Conservation (phyloP, 83 land plant species). For the Picea abies region DNA sequence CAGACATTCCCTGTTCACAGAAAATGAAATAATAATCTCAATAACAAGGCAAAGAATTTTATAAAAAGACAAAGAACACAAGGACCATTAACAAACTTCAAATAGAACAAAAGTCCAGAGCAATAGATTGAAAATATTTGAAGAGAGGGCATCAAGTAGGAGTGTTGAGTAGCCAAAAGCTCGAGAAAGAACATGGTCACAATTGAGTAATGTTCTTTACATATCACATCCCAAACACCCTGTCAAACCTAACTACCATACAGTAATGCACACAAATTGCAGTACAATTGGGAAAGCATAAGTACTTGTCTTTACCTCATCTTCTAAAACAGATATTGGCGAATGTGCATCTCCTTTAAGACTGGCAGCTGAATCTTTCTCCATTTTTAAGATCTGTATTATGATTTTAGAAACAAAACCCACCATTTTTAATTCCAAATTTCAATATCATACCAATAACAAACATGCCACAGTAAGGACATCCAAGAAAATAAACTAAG, state of each 20-base stretch:
- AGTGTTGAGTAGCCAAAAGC: too few species aligned
- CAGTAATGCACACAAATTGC: not conserved
- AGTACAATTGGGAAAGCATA: not conserved
- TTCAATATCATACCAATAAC: not conserved
- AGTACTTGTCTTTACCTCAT: slow-evolving; percentile 38
- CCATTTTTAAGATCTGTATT: not conserved
- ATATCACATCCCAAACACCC: too few species aligned
- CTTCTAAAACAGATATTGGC: slow-evolving; percentile 64
- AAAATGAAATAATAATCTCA: not conserved
- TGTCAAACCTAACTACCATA: too few species aligned
- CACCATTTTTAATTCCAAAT: too few species aligned
- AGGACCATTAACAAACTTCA: too few species aligned
- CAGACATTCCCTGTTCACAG: not conserved
- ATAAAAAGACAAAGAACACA: too few species aligned
- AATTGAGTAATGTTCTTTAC: too few species aligned
- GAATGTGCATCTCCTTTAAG: slow-evolving; percentile 42
- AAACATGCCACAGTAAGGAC: not conserved
- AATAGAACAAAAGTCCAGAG: too few species aligned
- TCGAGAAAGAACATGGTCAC: too few species aligned
- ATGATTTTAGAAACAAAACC: not conserved
- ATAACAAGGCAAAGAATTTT: too few species aligned
- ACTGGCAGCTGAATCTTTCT: not conserved
- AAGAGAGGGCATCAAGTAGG: too few species aligned
- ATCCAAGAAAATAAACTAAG: not conserved
- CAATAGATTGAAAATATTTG: too few species aligned